Base-by-base conservation (phyloP, 2,329 filamentous ascomycete species). In the Scytalidium lignicola region DNA sequence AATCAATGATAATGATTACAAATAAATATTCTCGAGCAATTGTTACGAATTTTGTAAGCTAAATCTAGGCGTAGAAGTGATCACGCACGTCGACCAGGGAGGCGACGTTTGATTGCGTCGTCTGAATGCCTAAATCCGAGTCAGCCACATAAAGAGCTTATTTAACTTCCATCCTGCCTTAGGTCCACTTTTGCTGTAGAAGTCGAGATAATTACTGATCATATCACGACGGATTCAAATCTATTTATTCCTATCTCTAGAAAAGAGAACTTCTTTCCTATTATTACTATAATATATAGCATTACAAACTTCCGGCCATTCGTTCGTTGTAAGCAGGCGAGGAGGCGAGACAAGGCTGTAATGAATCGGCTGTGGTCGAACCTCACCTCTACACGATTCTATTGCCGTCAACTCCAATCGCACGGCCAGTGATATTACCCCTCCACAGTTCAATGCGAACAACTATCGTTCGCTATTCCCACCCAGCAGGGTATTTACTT, bases 281-380 rank as follows among this genome's bases (percentile, higher is more conserved):
- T 28, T 28, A 28, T 7, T 7, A 28, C 7, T 28, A 28, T 28
- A 28, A 28, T 28, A 7, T 28, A 7, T 7, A 28, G 5, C 5
- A 17, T 17, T 37, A 17, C 23, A 4, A 37, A 13, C 15, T 5
- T 13, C 32, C 32, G n/a, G n/a, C n/a, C n/a, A 13, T 5, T 37
- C 32, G n/a, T 17, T 5, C 12, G 5, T 51, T 62, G 28, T 45
- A 45, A 32, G 23, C 43, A 2, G 32, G 19, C 20, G 43, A 39
- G n/a, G n/a, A 45, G 19, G n/a, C 15, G n/a, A 20, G 43, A 23
- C 43, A 45, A 32, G 15, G 23, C 43, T 21, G 23, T 37, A 29
- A 32, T 37, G 26, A 28, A 28, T 37, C 5, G 7, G 15, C 32
- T 9, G 7, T 17, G 4, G 10, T 13, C 32, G 6, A 37, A 37